Base-by-base conservation (phyloP, 768 basidiomycete genomes). In the Thelephora aurantiotincta region DNA sequence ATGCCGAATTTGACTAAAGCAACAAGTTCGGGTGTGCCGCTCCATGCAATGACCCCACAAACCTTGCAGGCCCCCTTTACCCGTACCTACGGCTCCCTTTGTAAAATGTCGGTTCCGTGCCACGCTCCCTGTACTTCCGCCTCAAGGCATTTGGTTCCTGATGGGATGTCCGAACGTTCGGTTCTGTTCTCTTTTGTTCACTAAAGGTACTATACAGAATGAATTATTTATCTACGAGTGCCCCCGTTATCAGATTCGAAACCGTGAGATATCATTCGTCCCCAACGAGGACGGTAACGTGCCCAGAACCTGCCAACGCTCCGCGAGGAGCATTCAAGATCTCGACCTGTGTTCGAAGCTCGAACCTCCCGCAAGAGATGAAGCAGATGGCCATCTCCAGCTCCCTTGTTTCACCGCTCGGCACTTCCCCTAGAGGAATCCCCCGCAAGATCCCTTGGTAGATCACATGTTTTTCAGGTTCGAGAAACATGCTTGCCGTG, bases 1-100 rank as follows among this genome's bases (percentile, higher is more conserved):
- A 79, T 30, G 82, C 83, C n/a, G 89, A 91, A 49, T 89, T 76
- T 54, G 85, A 86, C 54, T 85, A 55, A 51, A n/a, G 44, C 19
- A 51, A 16, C 22, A 18, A 18, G 38, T 41, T 9, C 14, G 38
- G 7, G 38, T 41, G 14, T 14, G 14, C 7, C 7, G 14, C 38
- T n/a, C 14, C 12, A 4, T 16, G 38, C 11, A 41, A 41, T 41
- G 2, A 41, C 2, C 7, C 26, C 26, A 9, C 26, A 30, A 30
- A 9, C 26, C 26, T 30, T 4, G 26, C 26, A 4, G 26, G 9
- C 6, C 19, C 6, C 26, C 18, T 16, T n/a, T 20, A 9, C 26
- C 26, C 26, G 26, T 30, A 4, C 26, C 26, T 30, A 9, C 9
- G 4, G 26, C 26, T 30, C 5, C 11, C 37, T 41, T 11, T 3